These are phyloP conservation scores for Aspergillus glaucus DNA, from an alignment of 2,329 filamentous ascomycete genomes.

Conservation along the genomic window DNA sequence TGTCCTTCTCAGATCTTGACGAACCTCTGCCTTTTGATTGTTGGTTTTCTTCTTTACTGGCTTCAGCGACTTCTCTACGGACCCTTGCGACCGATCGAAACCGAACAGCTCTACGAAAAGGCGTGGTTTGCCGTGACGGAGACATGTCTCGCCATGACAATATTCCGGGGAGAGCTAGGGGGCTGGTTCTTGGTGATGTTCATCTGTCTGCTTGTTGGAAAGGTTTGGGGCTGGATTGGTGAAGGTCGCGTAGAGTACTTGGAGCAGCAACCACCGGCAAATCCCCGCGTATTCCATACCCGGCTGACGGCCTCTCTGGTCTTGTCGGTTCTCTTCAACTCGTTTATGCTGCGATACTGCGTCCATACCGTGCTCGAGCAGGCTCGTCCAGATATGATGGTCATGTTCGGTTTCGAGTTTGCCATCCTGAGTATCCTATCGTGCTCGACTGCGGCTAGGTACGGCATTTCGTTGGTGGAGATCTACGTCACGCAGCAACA, in stretches of 20 bases:
- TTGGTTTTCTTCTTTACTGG: conserved; percentile 73
- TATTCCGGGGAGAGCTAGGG: conserved; percentile 91
- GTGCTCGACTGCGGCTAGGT: conserved; percentile 69
- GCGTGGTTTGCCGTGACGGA: conserved; percentile 98
- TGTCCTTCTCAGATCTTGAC: conserved; percentile 64
- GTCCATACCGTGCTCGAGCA: conserved; percentile 77
- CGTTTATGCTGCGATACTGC: conserved; percentile 73
- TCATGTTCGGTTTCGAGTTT: conserved; percentile 99
- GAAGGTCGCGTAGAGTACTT: conserved; percentile 89
- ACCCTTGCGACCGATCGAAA: conserved; percentile 82
- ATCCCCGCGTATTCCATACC: conserved; percentile 80
- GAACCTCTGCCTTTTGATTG: conserved; percentile 79
- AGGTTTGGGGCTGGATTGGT: conserved; percentile 98
- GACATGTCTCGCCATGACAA: conserved; percentile 95
- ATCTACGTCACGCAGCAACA: conserved; percentile 68
- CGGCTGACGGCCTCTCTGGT: conserved; percentile 72
- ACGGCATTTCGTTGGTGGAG: conserved; percentile 72
- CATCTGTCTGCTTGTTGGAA: conserved; percentile 80
- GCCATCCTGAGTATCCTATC: conserved; percentile 78
- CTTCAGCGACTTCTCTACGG: conserved; percentile 89
- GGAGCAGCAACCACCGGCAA: conserved; percentile 88
- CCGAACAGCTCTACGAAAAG: conserved; percentile 94
- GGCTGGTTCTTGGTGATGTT: conserved; percentile 97
- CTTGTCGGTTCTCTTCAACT: conserved; percentile 72
- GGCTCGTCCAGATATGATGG: conserved; percentile 96